Conservation (phyloP, 495 filamentous ascomycete species). For the Xylaria venustula region DNA sequence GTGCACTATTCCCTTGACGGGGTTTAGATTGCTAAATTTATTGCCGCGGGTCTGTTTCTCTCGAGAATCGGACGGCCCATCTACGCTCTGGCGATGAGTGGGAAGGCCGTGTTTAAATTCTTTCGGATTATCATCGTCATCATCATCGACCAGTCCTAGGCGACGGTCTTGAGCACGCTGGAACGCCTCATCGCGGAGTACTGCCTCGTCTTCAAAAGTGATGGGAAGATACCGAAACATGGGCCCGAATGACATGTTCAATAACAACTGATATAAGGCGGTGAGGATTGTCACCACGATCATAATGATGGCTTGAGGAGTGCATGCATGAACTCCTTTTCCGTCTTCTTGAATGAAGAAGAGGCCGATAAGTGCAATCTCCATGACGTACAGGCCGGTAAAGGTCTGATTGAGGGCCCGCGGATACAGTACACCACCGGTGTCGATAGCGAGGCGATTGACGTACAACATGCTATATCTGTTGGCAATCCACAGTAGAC, state of each 20-base stretch:
- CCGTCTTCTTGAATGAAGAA: conserved; percentile 81
- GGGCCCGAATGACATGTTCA: conserved; percentile 84
- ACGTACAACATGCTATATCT: conserved; percentile 97
- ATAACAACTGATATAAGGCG: conserved; percentile 72
- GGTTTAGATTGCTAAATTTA: conserved; percentile 34
- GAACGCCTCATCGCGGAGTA: conserved; percentile 84
- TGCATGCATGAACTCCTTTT: conserved; percentile 58
- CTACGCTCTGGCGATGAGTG: conserved; percentile 6
- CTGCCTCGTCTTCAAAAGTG: conserved; percentile 92
- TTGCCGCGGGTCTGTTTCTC: conserved; percentile 21
- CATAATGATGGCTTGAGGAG: conserved; percentile 89
- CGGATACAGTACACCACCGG: conserved; percentile 90
- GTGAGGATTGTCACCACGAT: conserved; percentile 70
- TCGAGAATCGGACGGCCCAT: conserved; percentile 6
- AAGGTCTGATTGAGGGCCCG: conserved; percentile 95
- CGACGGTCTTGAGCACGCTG: conserved; percentile 69
- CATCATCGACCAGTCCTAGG: conserved; percentile 52
- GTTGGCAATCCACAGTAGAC: conserved; percentile 92
- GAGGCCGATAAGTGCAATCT: conserved; percentile 82
- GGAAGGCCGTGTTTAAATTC: conserved; percentile 34
- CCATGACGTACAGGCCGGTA: conserved; percentile 92
- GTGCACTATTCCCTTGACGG: conserved; percentile 44
- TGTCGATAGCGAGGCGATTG: conserved; percentile 86
- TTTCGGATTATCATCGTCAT: conserved; percentile 45
- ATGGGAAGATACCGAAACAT: conserved; percentile 89